Evolutionary conservation across 2,329 filamentous ascomycete species (phyloP).

Genomic region (Fusarium robinianum): DNA sequence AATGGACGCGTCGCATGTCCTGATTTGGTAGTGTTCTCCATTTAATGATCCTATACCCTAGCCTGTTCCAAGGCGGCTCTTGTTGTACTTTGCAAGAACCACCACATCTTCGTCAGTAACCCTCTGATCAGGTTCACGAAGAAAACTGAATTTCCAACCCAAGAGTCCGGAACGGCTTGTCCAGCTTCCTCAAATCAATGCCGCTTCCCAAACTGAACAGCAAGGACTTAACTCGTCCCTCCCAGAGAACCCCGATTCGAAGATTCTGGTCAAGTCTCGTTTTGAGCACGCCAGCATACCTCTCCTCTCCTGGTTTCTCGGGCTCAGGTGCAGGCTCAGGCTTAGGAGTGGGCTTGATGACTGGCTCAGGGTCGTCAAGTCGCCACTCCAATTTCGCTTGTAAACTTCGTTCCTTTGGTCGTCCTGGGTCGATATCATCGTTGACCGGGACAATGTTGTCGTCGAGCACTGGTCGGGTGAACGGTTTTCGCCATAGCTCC

Average conservation of each 20-base stretch:
- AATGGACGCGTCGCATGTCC: too few species aligned
- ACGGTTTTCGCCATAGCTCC: slow-evolving; percentile 82
- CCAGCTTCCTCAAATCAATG: slow-evolving; percentile 75
- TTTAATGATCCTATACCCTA: too few species aligned
- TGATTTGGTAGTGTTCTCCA: too few species aligned
- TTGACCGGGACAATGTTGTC: slow-evolving; percentile 30
- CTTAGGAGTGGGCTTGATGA: slow-evolving; percentile 8
- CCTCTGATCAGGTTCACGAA: slow-evolving; percentile 56
- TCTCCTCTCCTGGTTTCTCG: slow-evolving; percentile 55
- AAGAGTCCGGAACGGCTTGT: slow-evolving; percentile 76
- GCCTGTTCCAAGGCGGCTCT: not conserved
- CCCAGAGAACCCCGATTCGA: slow-evolving; percentile 86
- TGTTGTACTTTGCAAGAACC: not conserved
- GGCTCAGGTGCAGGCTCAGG: slow-evolving; percentile 14
- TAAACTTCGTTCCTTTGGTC: slow-evolving; percentile 50
- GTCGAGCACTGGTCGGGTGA: slow-evolving; percentile 45
- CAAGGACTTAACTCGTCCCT: slow-evolving; percentile 88
- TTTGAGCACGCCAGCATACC: slow-evolving; percentile 86
- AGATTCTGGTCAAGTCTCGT: slow-evolving; percentile 87
- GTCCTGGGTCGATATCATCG: slow-evolving; percentile 8
- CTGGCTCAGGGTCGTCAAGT: slow-evolving; percentile 47
- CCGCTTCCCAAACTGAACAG: slow-evolving; percentile 89
- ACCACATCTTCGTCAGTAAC: not conserved
- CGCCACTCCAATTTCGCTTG: slow-evolving; percentile 58
- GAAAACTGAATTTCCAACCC: slow-evolving; percentile 84